These are phyloP conservation scores for Diplodia sapinea DNA, from an alignment of 2,329 filamentous ascomycete genomes.

Conservation along the genomic window DNA sequence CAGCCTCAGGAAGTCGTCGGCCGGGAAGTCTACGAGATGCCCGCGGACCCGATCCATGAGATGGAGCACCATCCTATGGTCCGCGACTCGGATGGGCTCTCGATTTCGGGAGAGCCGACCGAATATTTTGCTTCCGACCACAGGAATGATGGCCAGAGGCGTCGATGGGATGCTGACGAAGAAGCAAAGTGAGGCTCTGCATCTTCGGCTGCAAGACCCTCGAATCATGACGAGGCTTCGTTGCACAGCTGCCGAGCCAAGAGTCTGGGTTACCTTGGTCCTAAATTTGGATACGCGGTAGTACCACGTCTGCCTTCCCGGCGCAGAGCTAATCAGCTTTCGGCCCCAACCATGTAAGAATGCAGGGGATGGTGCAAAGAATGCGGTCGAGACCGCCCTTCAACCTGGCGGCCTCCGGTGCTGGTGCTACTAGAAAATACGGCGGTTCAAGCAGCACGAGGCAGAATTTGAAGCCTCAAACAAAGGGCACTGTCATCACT, in stretches of 20 bases:
- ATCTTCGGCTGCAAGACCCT: neutral
- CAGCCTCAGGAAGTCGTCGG: constrained; percentile 15
- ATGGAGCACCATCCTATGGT: constrained; percentile 15
- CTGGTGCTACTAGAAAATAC: neutral
- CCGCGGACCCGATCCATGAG: constrained; percentile 14
- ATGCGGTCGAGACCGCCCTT: neutral
- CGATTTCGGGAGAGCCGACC: constrained; percentile 5
- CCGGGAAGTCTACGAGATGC: constrained; percentile 13
- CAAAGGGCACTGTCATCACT: neutral
- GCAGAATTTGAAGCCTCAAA: neutral
- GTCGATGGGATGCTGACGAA: neutral
- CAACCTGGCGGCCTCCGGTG: neutral
- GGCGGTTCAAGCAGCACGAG: neutral
- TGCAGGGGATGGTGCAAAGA: neutral
- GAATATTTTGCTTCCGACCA: constrained; percentile 4
- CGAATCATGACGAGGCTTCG: constrained; percentile 9
- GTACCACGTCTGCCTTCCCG: constrained; percentile 6
- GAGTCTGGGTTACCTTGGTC: neutral
- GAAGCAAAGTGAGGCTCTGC: constrained; percentile 13
- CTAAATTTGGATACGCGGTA: constrained; percentile 4
- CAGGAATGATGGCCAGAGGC: no score
- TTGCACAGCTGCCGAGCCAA: constrained; percentile 2
- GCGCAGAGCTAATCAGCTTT: constrained; percentile 1
- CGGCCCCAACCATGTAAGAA: neutral
- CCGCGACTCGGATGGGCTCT: constrained; percentile 10